Evolutionary conservation across 116 monocot genomes (phyloP).

Genomic region (Posidonia oceanica): DNA sequence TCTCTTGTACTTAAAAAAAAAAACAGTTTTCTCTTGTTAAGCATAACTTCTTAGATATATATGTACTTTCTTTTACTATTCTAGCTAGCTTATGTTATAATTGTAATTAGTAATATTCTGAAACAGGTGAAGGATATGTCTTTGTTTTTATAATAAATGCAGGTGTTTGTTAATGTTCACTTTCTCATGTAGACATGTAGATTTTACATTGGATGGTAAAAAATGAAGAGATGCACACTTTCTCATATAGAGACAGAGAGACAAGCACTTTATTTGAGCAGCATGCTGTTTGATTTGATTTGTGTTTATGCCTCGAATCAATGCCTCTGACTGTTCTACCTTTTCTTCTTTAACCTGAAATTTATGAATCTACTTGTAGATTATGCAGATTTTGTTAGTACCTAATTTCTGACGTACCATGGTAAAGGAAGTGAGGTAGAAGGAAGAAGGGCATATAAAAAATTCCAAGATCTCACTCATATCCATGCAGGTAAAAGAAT

Average conservation of each 20-base stretch:
- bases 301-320: conserved; percentile 11
- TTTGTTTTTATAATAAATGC: too few species aligned
- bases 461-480: conserved; percentile 20
- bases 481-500: conserved; percentile 21
- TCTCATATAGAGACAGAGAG: conserved; percentile 18
- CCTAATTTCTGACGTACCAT: neutral
- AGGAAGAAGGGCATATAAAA: neutral
- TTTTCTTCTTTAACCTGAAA: neutral
- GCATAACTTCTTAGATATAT: too few species aligned
- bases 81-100: too few species aligned
- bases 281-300: conserved; percentile 21
- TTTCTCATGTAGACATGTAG: too few species aligned
- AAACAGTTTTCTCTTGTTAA: too few species aligned
- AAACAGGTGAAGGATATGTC: too few species aligned
- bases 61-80: too few species aligned
- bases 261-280: conserved; percentile 32
- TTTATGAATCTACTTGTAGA: neutral
- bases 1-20: too few species aligned
- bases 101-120: too few species aligned
- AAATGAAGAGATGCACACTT: too few species aligned
- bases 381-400: neutral
- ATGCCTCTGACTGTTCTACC: neutral
- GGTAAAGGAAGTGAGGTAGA: neutral
- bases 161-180: too few species aligned
- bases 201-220: too few species aligned